Evolutionary conservation across 495 filamentous ascomycete species (phyloP).

Genomic region (Cenococcum geophilum): DNA sequence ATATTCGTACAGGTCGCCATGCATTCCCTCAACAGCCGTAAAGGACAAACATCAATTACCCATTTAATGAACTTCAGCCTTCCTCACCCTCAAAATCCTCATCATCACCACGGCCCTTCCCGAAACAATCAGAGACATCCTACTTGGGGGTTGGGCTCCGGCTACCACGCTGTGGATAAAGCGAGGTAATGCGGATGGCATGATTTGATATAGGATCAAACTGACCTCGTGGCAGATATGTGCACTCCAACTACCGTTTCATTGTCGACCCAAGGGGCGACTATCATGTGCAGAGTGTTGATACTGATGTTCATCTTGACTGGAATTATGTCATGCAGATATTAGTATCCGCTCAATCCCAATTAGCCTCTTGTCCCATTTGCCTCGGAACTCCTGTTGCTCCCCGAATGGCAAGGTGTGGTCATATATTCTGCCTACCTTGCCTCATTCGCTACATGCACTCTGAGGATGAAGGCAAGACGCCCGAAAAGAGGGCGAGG

Average conservation of each 20-base stretch:
- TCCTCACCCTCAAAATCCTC: constrained; percentile 62
- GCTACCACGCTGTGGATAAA: constrained; percentile 87
- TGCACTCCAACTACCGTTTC: constrained; percentile 96
- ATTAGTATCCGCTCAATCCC: constrained; percentile 81
- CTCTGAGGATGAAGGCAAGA: constrained; percentile 60
- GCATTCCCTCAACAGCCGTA: constrained; percentile 73
- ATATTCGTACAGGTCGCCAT: constrained; percentile 57
- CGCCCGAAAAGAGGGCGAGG: constrained; percentile 63
- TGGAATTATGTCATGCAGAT: constrained; percentile 90
- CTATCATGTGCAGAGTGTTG: constrained; percentile 71
- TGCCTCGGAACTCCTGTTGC: constrained; percentile 87
- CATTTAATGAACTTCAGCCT: constrained; percentile 89
- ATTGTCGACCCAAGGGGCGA: constrained; percentile 77
- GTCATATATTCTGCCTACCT: constrained; percentile 93
- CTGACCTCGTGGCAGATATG: constrained; percentile 53
- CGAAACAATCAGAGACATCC: constrained; percentile 57
- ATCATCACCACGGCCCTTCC: constrained; percentile 47
- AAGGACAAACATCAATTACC: constrained; percentile 93
- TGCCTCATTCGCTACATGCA: constrained; percentile 97
- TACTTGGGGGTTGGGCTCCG: constrained; percentile 82
- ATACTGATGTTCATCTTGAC: constrained; percentile 85
- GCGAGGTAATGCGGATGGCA: constrained; percentile 52
- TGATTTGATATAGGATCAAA: not conserved
- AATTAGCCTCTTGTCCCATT: constrained; percentile 83
- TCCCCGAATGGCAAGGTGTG: constrained; percentile 94